Evolutionary conservation across 2,329 filamentous ascomycete genomes (phyloP), one percentile per base, ranked within the genome.

Genomic region (Claviceps fusiformis): DNA sequence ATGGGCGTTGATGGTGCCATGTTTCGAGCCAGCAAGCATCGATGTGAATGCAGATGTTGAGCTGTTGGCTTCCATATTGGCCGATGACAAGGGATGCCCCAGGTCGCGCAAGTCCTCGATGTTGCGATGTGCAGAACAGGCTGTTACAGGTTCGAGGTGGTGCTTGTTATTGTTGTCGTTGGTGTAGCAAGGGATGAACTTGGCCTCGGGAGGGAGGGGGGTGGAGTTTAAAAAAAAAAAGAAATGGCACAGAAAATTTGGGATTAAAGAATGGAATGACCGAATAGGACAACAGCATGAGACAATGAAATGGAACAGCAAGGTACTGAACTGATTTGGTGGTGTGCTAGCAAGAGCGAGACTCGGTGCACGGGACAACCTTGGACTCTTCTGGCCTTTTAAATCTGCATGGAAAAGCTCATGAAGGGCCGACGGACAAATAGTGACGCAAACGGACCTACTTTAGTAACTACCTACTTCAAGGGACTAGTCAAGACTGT

Each of bases 41-140:
- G 86, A 89, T 64, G 80, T 79, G 63, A 89, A 85, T 68, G 79
- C 84, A 63, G 80, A 79, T 67, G 86, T 82, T 60, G 82, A 71
- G 62, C 80, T 69, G 69, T 86, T 86, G 63, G 80, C 68, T 64
- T 75, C 76, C 77, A 80, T 80, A 61, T 59, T 59, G 58, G 57
- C 55, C 39, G 54, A 54, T 27, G 52, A 24, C 53, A 46, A 47
- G 39, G 43, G 37, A 47, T 24, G 6, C 41, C 51, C 47, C 45
- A 13, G 13, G 19, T 45, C 31, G 33, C 33, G 44, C 41, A 49
- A 19, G 8, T 51, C 7, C 24, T 24, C 3, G 44, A 17, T 46
- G 41, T 48, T 24, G n/a, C 44, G 50, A 43, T 19, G 35, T 52
- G 37, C 8, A 39, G 47, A 44, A 27, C 33, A 39, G 35, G 3